Percentiles rank a stretch among this genome's conserved stretches.
Conservation (phyloP, 2,329 filamentous ascomycete species). For the Nemania serpens region DNA sequence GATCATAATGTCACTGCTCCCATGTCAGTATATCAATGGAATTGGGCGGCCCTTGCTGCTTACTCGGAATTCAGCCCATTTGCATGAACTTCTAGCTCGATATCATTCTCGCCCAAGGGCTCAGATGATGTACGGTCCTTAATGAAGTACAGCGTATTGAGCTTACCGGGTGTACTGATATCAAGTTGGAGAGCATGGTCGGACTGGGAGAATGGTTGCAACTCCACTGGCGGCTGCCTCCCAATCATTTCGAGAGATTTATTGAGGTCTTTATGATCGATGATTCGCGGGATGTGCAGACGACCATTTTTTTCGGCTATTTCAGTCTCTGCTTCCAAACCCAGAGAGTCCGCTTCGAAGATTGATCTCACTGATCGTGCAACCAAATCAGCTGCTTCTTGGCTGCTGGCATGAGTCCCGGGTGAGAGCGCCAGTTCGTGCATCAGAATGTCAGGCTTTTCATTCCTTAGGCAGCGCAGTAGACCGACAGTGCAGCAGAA, state of each 20-base stretch:
- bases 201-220: conserved; percentile 13
- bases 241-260: conserved; percentile 2
- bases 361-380: conserved; percentile 1
- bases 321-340: not conserved
- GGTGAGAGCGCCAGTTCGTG: not conserved
- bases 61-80: conserved; percentile 20
- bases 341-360: not conserved
- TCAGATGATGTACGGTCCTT: conserved; percentile 3
- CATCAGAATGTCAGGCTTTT: conserved; percentile 4
- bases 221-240: not conserved
- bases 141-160: conserved; percentile 16
- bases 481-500: conserved; percentile 3
- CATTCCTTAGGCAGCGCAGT: not conserved
- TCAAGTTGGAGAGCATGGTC: conserved; percentile 12
- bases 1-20: conserved; percentile 17
- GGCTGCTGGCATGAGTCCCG: not conserved
- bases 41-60: not conserved
- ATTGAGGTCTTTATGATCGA: conserved; percentile 3
- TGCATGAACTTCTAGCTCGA: conserved; percentile 21
- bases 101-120: conserved; percentile 11
- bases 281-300: not conserved
- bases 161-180: conserved; percentile 16
- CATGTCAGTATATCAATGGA: not conserved
- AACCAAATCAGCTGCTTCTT: conserved; percentile 1
- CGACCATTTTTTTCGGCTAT: not conserved